phyloP scores from a whole-genome alignment of 2,329 filamentous ascomycete species.

The Neonectria sp. region DNA sequence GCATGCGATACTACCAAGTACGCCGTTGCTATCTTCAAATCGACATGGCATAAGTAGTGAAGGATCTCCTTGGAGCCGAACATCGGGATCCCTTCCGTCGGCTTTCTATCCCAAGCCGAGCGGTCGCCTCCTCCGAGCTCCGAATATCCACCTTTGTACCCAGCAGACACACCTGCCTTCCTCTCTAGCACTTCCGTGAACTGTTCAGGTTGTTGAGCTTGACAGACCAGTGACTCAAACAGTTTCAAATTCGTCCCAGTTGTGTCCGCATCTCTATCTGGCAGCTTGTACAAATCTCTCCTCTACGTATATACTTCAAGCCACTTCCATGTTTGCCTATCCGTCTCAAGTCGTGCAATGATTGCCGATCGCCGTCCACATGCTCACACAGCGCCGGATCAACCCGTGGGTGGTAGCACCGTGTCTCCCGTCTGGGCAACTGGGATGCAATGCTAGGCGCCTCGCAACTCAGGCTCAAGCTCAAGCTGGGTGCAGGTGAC shows the following conservation, averaged over 20 bases:
- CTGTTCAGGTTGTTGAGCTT: neutral
- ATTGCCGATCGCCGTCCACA: neutral
- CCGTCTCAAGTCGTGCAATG: conserved; percentile 12
- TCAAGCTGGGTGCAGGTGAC: conserved; percentile 16
- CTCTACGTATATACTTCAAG: conserved; percentile 2
- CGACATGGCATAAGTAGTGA: too few species aligned
- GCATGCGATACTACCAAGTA: neutral
- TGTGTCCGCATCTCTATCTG: neutral
- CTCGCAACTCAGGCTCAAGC: neutral
- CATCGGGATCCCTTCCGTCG: conserved; percentile 17
- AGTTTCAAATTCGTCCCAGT: neutral
- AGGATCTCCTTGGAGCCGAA: conserved; percentile 1
- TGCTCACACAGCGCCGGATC: conserved; percentile 32
- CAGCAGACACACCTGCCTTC: conserved; percentile 4
- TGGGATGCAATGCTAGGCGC: conserved; percentile 9
- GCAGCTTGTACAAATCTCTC: neutral
- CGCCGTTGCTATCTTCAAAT: neutral
- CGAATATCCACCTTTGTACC: neutral
- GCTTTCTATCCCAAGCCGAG: conserved; percentile 14
- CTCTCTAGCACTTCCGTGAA: conserved; percentile 9
- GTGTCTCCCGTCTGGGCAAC: conserved; percentile 17
- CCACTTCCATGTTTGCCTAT: neutral
- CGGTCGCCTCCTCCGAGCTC: conserved; percentile 7
- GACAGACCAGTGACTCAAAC: neutral
- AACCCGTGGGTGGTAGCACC: conserved; percentile 31